Base-by-base conservation (phyloP, 257 asterid species). In the Nicotiana knightiana region DNA sequence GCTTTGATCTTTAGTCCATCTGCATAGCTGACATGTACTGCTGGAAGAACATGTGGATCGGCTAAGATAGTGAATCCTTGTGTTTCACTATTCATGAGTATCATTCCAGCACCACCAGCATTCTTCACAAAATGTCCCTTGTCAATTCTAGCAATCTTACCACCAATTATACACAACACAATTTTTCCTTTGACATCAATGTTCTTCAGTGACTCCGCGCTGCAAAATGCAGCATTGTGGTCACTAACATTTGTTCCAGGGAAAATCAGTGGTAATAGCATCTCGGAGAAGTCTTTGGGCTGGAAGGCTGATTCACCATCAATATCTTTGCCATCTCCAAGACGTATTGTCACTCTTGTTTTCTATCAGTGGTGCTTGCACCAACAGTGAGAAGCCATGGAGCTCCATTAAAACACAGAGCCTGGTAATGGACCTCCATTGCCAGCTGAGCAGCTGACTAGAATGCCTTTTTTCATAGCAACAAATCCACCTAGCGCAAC, bases 361-460 rank as follows among this genome's bases (percentile, higher is more conserved):
- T 55, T n/a, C 89, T 48, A 6, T 89, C 89, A 3, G 83, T 65
- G 2, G 88, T 83, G 86, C 87, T 83, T 1, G 92, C 87, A 33
- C 88, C 92, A 18, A 85, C 91, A 0, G 88, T 89, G 46, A 89
- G 86, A 32, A 87, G 32, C 91, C 92, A 89, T 0, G 91, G 89
- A 15, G 89, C 88, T 16, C 67, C 88, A 57, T 89, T 87, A 0
- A 21, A 85, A 55, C 26, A 81, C n/a, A 3, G 90, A n/a, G 4
- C 24, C 9, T 6, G 5, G n/a, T 3, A 6, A 0, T 0, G 92
- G 89, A 0, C 92, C 89, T 0, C 12, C 62, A 57, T 87, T 89
- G 1, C 80, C 84, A 5, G 88, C 87, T 1, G 90, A 57, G 43
- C 87, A 82, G 78, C 86, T 85, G 9, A 89, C 84, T 5, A 85